Base-by-base conservation (phyloP, 768 basidiomycete species). In the Polyporus arcularius region DNA sequence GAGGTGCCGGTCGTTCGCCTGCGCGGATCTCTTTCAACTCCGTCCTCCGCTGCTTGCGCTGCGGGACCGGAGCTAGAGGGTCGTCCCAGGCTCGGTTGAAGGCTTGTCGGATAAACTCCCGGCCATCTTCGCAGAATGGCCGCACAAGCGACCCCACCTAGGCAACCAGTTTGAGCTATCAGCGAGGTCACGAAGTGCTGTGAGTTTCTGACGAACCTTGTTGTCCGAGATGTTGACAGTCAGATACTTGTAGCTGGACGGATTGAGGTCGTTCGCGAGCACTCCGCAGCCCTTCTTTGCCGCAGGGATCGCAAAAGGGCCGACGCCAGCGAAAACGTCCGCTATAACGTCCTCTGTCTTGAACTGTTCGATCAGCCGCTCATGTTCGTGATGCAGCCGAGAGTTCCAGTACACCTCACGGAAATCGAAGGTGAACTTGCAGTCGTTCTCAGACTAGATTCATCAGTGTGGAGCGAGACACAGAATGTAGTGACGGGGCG, bases 341-440 rank as follows among this genome's bases (percentile, higher is more conserved):
- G 87, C 95, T 26, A 98, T 74, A 18, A 98, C 84, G 54, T 94
- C 92, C 28, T 86, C 80, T 0, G 87, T 84, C 30, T 80, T 71
- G 75, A 98, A 96, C 39, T 80, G 65, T 16, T 81, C 72, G 43
- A 98, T 90, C 15, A 99, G 79, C 3, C 96, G 88, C 30, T 87
- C 85, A 70, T 99, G 97, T 70, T 99, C 97, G 4, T 87, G 86
- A 58, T 94, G 90, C 39, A 99, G 77, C 40, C 97, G 87, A 15
- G 96, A 96, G 77, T 99, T 99, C 96, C 96, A 99, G 74, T 99
- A 99, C 12, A 98, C 97, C 70, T 87, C 81, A 6, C 90, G 87
- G 70, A 98, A 99, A 72, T 99, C 95, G 68, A 99, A 98, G 1
- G 82, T 88, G 74, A 98, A 98, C 35, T 78, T 79, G 72, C 95